Evolutionary conservation across 306 rosid genomes (phyloP).

Genomic region (Oemleria cerasiformis): DNA sequence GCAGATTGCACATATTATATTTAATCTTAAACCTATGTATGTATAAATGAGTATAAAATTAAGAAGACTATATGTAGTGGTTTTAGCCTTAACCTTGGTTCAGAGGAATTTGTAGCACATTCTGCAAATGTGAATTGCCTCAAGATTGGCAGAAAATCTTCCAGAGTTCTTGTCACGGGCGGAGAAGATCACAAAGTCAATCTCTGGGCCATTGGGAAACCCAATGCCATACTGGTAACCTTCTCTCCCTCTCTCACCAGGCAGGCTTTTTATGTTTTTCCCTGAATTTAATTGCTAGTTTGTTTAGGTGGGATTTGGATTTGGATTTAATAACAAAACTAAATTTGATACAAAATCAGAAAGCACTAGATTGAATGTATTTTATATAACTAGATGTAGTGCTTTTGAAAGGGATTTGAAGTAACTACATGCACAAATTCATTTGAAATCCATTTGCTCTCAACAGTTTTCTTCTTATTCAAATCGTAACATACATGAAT

Average conservation of each 20-base stretch:
- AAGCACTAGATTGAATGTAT: no score
- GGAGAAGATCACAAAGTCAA: constrained; percentile 99
- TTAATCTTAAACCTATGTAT: neutral
- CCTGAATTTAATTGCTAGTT: no score
- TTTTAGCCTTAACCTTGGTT: constrained; percentile 57
- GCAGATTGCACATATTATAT: neutral
- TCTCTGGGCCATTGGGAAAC: constrained; percentile 99
- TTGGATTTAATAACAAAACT: no score
- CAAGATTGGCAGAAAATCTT: constrained; percentile 88
- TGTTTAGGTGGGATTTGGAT: no score
- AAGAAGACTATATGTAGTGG: neutral
- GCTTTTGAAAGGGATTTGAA: no score
- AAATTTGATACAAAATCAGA: no score
- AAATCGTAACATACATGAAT: no score
- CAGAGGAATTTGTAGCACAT: constrained; percentile 99
- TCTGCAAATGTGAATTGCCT: constrained; percentile 92
- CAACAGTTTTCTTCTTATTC: no score
- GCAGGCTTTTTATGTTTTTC: neutral
- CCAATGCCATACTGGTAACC: constrained; percentile 89
- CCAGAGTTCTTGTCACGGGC: constrained; percentile 96
- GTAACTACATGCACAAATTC: no score
- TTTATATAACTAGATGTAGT: no score
- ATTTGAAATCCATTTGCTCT: no score
- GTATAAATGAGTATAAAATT: constrained; percentile 1
- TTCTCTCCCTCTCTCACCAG: constrained; percentile 8